These are phyloP conservation scores for Sphaerulina populicola DNA, from an alignment of 2,329 filamentous ascomycete genomes.

Conservation along the genomic window DNA sequence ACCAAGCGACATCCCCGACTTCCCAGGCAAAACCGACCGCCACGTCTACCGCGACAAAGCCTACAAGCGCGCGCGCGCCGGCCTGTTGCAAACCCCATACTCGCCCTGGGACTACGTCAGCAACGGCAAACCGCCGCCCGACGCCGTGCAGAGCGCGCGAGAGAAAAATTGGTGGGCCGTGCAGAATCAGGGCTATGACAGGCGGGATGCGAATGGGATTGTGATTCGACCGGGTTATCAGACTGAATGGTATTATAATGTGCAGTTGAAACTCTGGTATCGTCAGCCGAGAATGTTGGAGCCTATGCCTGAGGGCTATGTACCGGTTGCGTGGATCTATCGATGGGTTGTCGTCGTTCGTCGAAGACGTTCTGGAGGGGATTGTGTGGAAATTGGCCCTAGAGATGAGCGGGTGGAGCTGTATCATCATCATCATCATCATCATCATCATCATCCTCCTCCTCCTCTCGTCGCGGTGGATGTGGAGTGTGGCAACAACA, in stretches of 20 bases:
- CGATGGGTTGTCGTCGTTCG: background rate
- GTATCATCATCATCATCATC: too few species aligned
- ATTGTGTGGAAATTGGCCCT: background rate
- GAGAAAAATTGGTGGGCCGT: too few species aligned
- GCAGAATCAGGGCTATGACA: background rate
- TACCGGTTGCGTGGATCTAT: background rate
- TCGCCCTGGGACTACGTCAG: slow-evolving; percentile 6
- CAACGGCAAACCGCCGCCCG: too few species aligned
- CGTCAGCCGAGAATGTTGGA: background rate
- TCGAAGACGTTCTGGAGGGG: background rate
- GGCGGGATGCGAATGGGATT: too few species aligned
- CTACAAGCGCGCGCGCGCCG: background rate
- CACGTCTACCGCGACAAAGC: background rate
- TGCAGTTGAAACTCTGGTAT: background rate
- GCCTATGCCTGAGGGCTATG: background rate
- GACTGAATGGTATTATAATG: background rate
- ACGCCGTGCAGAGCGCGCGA: too few species aligned
- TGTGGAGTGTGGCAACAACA: too few species aligned
- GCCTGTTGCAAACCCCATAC: background rate
- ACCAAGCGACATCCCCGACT: background rate
- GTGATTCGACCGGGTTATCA: background rate
- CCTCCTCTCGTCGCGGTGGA: background rate
- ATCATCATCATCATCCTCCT: too few species aligned
- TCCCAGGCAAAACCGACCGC: too few species aligned
- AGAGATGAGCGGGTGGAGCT: background rate